Percentiles rank a stretch among this genome's conserved stretches.
Conservation (phyloP, 352 stramenopile species). For the Pythium volutum region DNA sequence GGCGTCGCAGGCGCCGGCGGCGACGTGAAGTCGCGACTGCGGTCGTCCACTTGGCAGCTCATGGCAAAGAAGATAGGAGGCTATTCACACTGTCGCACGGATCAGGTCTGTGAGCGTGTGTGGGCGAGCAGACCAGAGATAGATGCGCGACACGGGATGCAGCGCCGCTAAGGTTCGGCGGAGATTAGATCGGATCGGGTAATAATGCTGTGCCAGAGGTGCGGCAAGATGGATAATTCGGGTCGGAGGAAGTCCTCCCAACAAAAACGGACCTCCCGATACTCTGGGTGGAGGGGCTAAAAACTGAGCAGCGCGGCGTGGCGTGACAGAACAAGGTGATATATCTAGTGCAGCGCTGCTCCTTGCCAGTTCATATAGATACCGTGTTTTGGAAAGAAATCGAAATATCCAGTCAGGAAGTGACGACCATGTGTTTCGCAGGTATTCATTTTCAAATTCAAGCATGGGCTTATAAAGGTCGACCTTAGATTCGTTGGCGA, state of each 20-base stretch:
- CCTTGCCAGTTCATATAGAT: background rate
- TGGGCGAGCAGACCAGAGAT: background rate
- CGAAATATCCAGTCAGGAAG: conserved; percentile 1
- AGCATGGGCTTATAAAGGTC: background rate
- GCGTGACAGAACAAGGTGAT: conserved; percentile 1
- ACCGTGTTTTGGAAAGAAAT: conserved; percentile 1
- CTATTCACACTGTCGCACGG: background rate
- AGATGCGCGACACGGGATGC: background rate
- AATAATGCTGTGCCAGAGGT: background rate
- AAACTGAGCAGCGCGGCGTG: background rate
- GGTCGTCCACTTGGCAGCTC: conserved; percentile 20
- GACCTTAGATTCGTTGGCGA: too few relatives aligned
- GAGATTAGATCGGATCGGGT: background rate
- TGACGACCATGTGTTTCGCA: background rate
- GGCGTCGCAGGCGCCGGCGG: background rate
- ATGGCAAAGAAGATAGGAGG: background rate
- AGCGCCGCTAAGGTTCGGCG: background rate
- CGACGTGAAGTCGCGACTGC: conserved; percentile 8
- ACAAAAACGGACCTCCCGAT: conserved; percentile 10
- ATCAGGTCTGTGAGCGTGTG: background rate
- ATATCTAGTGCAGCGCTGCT: background rate
- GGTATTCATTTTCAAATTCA: background rate
- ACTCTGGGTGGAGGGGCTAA: background rate
- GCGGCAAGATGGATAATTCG: conserved; percentile 19
- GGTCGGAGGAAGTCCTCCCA: background rate